These are phyloP conservation scores for Trametes pubescens DNA, from an alignment of 1,284 basidiomycete species.

Conservation along the genomic window DNA sequence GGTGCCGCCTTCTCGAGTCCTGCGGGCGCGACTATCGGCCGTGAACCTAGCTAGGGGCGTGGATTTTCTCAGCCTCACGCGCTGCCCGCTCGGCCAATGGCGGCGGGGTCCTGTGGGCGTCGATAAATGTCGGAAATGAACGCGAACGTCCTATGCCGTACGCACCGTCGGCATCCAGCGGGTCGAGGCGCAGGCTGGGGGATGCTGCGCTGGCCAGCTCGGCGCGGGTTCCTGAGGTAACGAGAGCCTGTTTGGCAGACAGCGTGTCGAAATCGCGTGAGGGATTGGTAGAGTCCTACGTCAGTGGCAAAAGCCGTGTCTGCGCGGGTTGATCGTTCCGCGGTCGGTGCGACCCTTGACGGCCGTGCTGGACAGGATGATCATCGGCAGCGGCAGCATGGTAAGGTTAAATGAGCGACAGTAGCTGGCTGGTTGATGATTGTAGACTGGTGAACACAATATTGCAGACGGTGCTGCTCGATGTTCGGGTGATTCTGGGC, in stretches of 20 bases:
- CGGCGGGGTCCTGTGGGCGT: background rate
- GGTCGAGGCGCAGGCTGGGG: constrained; percentile 2
- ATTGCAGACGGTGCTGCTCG: background rate
- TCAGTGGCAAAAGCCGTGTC: background rate
- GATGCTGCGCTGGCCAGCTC: constrained; percentile 1
- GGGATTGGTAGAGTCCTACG: constrained; percentile 2
- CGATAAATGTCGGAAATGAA: background rate
- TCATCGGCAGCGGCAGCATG: background rate
- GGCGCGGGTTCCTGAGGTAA: constrained; percentile 5
- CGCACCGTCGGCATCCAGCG: background rate
- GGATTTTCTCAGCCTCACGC: background rate
- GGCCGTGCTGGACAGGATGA: background rate
- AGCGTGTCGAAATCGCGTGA: background rate
- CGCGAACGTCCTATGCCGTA: constrained; percentile 7
- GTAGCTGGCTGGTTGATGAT: background rate
- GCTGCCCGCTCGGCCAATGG: background rate
- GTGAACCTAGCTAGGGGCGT: too few relatives aligned
- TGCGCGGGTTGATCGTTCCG: background rate
- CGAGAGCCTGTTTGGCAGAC: constrained; percentile 6
- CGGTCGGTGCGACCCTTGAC: background rate
- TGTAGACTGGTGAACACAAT: background rate
- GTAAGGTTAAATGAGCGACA: background rate
- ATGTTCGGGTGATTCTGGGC: too few relatives aligned
- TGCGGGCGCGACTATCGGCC: background rate
- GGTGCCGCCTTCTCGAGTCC: background rate